Base-by-base conservation (phyloP, 345 rosid genomes). In the Kernera saxatilis region DNA sequence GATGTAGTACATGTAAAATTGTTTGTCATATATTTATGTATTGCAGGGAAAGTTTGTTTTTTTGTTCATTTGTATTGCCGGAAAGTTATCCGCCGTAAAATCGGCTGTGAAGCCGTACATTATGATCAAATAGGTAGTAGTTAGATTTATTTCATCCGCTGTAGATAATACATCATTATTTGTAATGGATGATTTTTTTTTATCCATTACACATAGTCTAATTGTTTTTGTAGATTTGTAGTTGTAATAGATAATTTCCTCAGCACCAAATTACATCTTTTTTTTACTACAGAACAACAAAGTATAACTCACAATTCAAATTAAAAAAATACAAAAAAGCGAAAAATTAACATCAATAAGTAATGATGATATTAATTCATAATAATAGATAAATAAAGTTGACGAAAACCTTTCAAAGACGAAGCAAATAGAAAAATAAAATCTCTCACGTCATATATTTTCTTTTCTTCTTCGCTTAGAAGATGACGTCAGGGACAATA, bases 401-500 rank as follows among this genome's bases (percentile, higher is more conserved):
- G 58, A 37, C 8, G 14, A 32, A 64, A 63, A 27, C 1, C 43
- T 18, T 25, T 30, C 44, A 1, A 57, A 48, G 17, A 29, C 56
- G 27, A 64, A 55, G 71, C 58, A 64, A 22, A 65, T 64, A 35
- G 14, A 55, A 65, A 49, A 64, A 64, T 33, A 29, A 44, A 66
- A 66, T 30, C 46, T 58, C 62, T 58, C 49, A 57, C 10, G 26
- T 67, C 73, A 60, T 36, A 73, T 33, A 4, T 29, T 53, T 15
- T 29, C 5, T 61, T 23, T n/a, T n/a, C n/a, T n/a, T 53, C 23
- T 35, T 18, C 9, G 19, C 59, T 73, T 70, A 77, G n/a, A 73
- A 70, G 17, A 40, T 37, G 51, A 69, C 81, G 9, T 39, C 22
- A 6, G 80, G 18, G 32, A 71, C 56, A 10, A 87, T 69, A 25